Percentiles rank a stretch among this genome's conserved stretches.
These are phyloP conservation scores for Marvania coccoides DNA, from an alignment of 139 green algal genomes.

Conservation along the genomic window DNA sequence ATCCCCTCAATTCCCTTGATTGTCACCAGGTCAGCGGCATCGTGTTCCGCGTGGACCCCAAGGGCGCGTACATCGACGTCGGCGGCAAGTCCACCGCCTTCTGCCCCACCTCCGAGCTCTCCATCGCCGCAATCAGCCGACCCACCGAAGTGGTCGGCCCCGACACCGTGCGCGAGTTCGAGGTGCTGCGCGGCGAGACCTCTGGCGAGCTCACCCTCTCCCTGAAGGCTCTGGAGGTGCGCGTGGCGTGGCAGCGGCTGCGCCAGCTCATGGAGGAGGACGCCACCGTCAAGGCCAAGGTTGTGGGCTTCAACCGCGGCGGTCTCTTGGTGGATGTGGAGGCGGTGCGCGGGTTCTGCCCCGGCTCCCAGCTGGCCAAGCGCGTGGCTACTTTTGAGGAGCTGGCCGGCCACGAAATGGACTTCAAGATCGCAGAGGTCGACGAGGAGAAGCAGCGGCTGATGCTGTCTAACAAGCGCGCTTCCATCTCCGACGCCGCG, in stretches of 20 bases:
- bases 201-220: slow-evolving; percentile 68
- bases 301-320: slow-evolving; percentile 35
- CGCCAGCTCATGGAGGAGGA: slow-evolving; percentile 76
- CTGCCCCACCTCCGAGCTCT: slow-evolving; percentile 65
- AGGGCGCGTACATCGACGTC: slow-evolving; percentile 88
- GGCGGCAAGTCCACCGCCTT: slow-evolving; percentile 86
- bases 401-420: slow-evolving; percentile 68
- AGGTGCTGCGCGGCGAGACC: slow-evolving; percentile 70
- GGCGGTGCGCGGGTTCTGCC: slow-evolving; percentile 67
- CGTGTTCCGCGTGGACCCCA: slow-evolving; percentile 55
- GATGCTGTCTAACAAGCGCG: slow-evolving; percentile 76
- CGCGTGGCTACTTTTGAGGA: slow-evolving; percentile 56
- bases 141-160: slow-evolving; percentile 55
- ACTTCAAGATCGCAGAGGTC: slow-evolving; percentile 93
- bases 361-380: slow-evolving; percentile 50
- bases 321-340: slow-evolving; percentile 62
- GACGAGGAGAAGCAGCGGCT: slow-evolving; percentile 82
- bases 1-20: no score
- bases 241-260: slow-evolving; percentile 65
- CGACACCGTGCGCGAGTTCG: slow-evolving; percentile 75
- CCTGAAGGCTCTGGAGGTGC: slow-evolving; percentile 70
- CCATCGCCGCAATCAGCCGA: slow-evolving; percentile 78
- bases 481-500: background rate
- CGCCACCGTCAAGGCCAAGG: slow-evolving; percentile 59
- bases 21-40: slow-evolving; percentile 28